Base-by-base conservation (phyloP, 1,284 basidiomycete genomes). In the Afroboletus lepidellus region DNA sequence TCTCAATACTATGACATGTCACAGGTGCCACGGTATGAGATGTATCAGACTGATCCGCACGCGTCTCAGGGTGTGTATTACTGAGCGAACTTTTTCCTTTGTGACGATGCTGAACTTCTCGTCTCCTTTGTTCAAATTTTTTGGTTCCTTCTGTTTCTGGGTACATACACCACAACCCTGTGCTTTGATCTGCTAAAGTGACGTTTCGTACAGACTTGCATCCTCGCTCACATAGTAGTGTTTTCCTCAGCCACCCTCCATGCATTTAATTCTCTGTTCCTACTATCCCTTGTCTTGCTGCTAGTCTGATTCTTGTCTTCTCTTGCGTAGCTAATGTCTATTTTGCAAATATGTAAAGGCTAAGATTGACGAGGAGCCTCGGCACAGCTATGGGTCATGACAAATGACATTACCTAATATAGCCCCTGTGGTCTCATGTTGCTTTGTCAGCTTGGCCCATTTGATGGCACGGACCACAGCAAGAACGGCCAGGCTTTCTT, bases 1-100 rank as follows among this genome's bases (percentile, higher is more conserved):
- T 70, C 77, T 53, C 76, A 76, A 39, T 85, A 85, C 69, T 72
- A 85, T 72, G 84, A 85, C 65, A 77, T 81, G 77, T 74, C 81
- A 46, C 84, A 81, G 58, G 70, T 74, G 57, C 76, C 80, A 62
- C 79, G 79, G 58, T 87, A 87, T 66, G 84, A 87, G 59, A 75
- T 80, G 75, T 87, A 87, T 65, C 74, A 77, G 41, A 67, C 75
- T 55, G 79, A 82, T 56, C 77, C 66, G 43, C 70, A 76, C 51
- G 60, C 74, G 44, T 72, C 78, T 56, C 78, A 79, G 64, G 77
- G 80, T 58, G 76, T 77, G 57, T 87, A 84, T 70, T 85, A 84
- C 69, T 85, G 74, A 74, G 69, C 53, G 51, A 52, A 56, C 58
- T 13, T 42, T 49, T 18, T 34, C 33, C 8, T 53, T 45, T 39